Evolutionary conservation across 768 basidiomycete species (phyloP), one percentile per base, ranked within the genome.

Genomic region (Naganishia vaughanmartiniae): DNA sequence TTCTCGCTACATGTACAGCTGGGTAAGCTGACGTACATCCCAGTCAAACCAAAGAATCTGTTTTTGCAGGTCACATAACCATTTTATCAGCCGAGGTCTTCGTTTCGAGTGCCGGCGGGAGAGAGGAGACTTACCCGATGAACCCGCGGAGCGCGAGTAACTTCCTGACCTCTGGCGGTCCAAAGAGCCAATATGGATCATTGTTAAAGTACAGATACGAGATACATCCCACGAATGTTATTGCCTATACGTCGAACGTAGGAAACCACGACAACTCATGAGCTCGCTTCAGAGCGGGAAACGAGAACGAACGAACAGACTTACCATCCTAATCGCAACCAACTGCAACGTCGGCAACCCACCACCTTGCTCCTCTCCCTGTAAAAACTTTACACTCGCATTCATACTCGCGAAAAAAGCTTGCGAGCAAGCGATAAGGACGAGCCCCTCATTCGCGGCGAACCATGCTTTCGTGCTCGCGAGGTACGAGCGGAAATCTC

Each of bases 31-130:
- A 71, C 73, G 51, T 77, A 79, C 39, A 86, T 82, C 19, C 88
- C 87, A 69, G 86, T 87, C 7, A 91, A 80, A 4, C 88, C 89
- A 65, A 90, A 85, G 78, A 91, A 94, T 2, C 89, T 90, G 66
- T 72, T 73, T 19, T 26, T 7, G 28, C 31, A 55, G 30, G 65
- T 55, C 31, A 21, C 63, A 3, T 60, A 36, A n/a, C n/a, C n/a
- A n/a, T n/a, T n/a, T 53, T 28, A 33, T 51, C 24, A 12, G 24
- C 65, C 21, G 15, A 4, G 30, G 28, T n/a, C 21, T 26, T 15
- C 21, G 9, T 26, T 5, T 0, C 24, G 24, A 75, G 84, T 51
- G 46, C 24, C n/a, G 14, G 12, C 4, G 48, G 48, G 48, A 51
- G 48, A 26, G 48, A 26, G 19, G 24, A 51, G 21, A 51, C 48